These are phyloP conservation scores for Microbotryum silenes-acaulis DNA, from an alignment of 1,284 basidiomycete genomes.

Conservation along the genomic window DNA sequence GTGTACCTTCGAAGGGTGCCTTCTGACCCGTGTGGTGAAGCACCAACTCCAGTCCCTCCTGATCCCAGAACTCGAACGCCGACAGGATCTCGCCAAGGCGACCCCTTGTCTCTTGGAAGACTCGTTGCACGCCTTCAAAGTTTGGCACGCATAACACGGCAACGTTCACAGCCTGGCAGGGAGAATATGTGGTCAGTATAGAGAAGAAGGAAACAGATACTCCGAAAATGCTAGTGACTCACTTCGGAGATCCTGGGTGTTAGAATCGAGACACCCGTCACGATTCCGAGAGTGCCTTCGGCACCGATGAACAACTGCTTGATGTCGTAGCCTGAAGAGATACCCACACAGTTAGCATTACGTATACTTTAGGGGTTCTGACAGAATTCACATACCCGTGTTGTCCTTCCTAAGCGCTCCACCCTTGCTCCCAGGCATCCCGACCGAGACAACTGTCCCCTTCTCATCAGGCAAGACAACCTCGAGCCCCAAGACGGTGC, in stretches of 20 bases:
- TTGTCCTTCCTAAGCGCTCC: slow-evolving; percentile 83
- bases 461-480: slow-evolving; percentile 81
- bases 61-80: slow-evolving; percentile 95
- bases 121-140: slow-evolving; percentile 50
- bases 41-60: slow-evolving; percentile 76
- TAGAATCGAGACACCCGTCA: slow-evolving; percentile 91
- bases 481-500: slow-evolving; percentile 91
- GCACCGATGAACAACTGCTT: slow-evolving; percentile 98
- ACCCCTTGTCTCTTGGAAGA: slow-evolving; percentile 51
- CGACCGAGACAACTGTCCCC: slow-evolving; percentile 78
- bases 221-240: slow-evolving; percentile 4
- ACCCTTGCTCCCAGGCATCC: slow-evolving; percentile 41
- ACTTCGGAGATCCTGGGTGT: slow-evolving; percentile 80
- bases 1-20: slow-evolving; percentile 48
- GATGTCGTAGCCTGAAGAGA: slow-evolving; percentile 75
- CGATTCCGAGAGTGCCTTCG: slow-evolving; percentile 90
- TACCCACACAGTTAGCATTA: neutral
- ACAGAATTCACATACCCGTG: slow-evolving; percentile 57
- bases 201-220: neutral
- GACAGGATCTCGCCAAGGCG: slow-evolving; percentile 92
- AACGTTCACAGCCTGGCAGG: slow-evolving; percentile 50
- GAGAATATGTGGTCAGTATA: slow-evolving; percentile 58
- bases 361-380: neutral
- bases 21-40: slow-evolving; percentile 42
- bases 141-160: slow-evolving; percentile 51